phyloP scores from a whole-genome alignment of 176 grass and related monocot genomes.

The Panicum miliaceum region DNA sequence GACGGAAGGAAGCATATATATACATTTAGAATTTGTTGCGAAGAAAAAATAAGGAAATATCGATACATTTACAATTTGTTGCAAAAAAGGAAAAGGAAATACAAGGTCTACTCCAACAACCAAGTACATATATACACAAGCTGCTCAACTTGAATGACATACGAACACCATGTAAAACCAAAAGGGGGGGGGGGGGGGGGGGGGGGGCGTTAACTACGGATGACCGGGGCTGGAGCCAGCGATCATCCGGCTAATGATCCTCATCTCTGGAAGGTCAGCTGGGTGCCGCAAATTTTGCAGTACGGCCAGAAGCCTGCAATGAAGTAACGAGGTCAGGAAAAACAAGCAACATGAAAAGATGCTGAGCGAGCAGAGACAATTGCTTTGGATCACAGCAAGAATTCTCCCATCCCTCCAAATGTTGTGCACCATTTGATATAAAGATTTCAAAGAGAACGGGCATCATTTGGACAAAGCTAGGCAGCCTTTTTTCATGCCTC shows the following conservation, averaged over 20 bases:
- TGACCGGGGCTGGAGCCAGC: not conserved
- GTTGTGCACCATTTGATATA: not conserved
- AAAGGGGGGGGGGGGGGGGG: not conserved
- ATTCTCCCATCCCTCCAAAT: not conserved
- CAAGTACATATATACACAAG: not conserved
- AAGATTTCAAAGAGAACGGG: not conserved
- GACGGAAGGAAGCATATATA: not conserved
- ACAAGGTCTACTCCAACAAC: not conserved
- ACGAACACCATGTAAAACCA: not conserved
- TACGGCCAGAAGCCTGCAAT: constrained; percentile 47
- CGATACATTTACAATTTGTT: not conserved
- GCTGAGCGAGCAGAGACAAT: not conserved
- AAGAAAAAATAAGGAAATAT: too few species aligned
- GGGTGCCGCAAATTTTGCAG: constrained; percentile 43
- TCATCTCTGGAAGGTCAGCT: constrained; percentile 34
- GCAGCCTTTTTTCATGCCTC: not conserved
- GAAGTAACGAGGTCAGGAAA: constrained; percentile 20
- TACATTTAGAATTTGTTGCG: too few species aligned
- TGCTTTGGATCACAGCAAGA: not conserved
- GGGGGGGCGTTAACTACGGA: not conserved
- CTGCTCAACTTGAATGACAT: not conserved
- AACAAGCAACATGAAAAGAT: not conserved
- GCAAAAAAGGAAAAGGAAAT: not conserved
- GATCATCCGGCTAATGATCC: not conserved
- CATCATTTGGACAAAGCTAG: not conserved